Base-by-base conservation (phyloP, 139 green algal genomes). In the Chlamydomonas schloesseri region DNA sequence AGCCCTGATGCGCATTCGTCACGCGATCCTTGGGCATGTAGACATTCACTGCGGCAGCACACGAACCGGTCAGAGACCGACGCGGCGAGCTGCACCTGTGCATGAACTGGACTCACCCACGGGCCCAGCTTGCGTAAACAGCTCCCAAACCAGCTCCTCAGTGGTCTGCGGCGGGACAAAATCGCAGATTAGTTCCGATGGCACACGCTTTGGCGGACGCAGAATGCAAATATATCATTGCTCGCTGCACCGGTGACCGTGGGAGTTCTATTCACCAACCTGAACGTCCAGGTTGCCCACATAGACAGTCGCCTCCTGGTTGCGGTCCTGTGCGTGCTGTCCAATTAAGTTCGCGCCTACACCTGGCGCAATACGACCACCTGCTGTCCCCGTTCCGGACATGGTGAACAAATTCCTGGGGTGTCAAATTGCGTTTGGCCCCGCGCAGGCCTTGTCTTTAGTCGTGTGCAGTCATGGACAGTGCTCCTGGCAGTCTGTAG, bases 21-120 rank as follows among this genome's bases (percentile, higher is more conserved):
- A 99, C 98, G 0, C 98, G 89, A 81, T 99, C 98, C 87, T 99
- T 99, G 9, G 98, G 98, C 64, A 99, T 75, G 88, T 99, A 99
- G 29, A 99, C 96, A 78, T 98, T 98, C 13, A 98, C 96, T 98
- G 96, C 92, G 93, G 24, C 55, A 62, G 20, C 55, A 17, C 21
- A 24, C 55, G 2, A 11, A 60, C 55, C 11, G 20, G 18, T 26
- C 55, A 60, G 55, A 2, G 55, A 11, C 55, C 3, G 18, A 11
- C 55, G 2, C 55, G 8, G 11, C 55, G 2, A 4, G 18, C 55
- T 24, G 3, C 18, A 60, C 55, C 10, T 60, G 17, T 23, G 55
- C 10, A 24, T 11, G 55, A 8, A 31, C n/a, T 29, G 0, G 1
- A 73, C 96, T 85, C 46, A 98, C 96, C 94, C 21, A 99, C 95